Conservation (phyloP, 2,329 filamentous ascomycete genomes). For the Ceratocystis colombiana region DNA sequence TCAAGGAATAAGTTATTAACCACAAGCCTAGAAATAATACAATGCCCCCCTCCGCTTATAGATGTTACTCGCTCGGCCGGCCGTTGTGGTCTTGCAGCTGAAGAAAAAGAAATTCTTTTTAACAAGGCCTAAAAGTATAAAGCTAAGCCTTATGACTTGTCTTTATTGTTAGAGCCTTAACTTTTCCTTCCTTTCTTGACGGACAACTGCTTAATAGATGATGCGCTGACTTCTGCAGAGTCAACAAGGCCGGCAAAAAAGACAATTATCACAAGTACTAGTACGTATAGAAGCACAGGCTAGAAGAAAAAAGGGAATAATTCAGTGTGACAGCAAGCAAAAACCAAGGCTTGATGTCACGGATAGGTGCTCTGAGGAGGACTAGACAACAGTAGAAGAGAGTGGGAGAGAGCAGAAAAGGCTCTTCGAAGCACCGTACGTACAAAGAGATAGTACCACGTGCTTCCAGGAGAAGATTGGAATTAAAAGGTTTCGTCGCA, state of each 20-base stretch:
- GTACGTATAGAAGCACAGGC: slow-evolving; percentile 2
- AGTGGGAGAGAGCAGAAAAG: too few species aligned
- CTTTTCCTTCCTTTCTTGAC: not conserved
- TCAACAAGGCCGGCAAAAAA: not conserved
- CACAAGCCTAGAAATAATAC: not conserved
- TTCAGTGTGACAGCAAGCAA: not conserved
- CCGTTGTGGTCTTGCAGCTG: not conserved
- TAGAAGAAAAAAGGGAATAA: not conserved
- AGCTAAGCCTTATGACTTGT: not conserved
- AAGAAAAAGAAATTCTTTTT: not conserved
- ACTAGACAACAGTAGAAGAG: too few species aligned
- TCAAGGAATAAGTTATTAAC: slow-evolving; percentile 6
- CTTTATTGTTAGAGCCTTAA: not conserved
- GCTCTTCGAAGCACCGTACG: not conserved
- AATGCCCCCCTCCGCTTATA: not conserved
- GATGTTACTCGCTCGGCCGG: not conserved
- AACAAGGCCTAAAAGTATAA: not conserved
- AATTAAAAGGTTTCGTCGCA: not conserved
- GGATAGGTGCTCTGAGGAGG: not conserved
- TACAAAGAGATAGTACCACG: not conserved
- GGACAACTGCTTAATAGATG: not conserved
- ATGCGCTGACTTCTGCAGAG: not conserved
- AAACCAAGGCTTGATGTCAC: not conserved
- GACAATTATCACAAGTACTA: not conserved
- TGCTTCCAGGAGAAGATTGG: not conserved